Conservation (phyloP, 2,329 filamentous ascomycete genomes). For the Hansfordia pulvinata region DNA sequence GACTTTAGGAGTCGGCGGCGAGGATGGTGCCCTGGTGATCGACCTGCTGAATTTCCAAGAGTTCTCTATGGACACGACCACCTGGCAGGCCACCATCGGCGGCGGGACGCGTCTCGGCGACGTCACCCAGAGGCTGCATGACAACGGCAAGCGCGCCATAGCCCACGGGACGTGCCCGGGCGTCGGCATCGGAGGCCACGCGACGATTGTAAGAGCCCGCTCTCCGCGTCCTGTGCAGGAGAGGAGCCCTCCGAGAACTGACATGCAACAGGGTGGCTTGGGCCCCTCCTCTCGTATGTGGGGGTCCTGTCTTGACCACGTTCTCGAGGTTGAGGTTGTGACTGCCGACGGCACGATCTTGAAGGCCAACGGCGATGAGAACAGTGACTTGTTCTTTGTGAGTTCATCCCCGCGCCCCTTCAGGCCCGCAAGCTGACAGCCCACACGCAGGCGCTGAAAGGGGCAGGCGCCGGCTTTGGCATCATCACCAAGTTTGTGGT, state of each 20-base stretch:
- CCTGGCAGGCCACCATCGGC: slow-evolving; percentile 41
- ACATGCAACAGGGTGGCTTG: slow-evolving; percentile 32
- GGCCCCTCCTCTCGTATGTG: slow-evolving; percentile 46
- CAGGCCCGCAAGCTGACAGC: not conserved
- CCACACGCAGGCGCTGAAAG: slow-evolving; percentile 29
- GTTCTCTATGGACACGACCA: slow-evolving; percentile 36
- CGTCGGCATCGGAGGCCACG: slow-evolving; percentile 44
- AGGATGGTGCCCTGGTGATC: slow-evolving; percentile 35
- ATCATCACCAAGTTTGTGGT: slow-evolving; percentile 43
- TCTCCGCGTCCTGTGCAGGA: slow-evolving; percentile 1
- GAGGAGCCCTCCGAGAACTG: slow-evolving; percentile 4
- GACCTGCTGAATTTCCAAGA: slow-evolving; percentile 38
- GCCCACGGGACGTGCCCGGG: slow-evolving; percentile 46
- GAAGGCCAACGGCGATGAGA: slow-evolving; percentile 29
- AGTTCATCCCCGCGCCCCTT: slow-evolving; percentile 5
- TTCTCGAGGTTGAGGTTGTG: slow-evolving; percentile 40
- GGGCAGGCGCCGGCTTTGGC: slow-evolving; percentile 42
- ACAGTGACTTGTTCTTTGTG: slow-evolving; percentile 41
- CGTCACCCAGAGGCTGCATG: slow-evolving; percentile 33
- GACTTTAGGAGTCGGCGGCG: slow-evolving; percentile 28
- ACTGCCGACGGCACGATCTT: slow-evolving; percentile 38
- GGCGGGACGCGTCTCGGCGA: slow-evolving; percentile 37
- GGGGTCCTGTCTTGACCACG: slow-evolving; percentile 40
- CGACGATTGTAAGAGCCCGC: slow-evolving; percentile 34
- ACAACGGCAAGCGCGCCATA: slow-evolving; percentile 39